phyloP scores from a whole-genome alignment of 2,329 filamentous ascomycete genomes.

The Fusarium tanahbumbuense region DNA sequence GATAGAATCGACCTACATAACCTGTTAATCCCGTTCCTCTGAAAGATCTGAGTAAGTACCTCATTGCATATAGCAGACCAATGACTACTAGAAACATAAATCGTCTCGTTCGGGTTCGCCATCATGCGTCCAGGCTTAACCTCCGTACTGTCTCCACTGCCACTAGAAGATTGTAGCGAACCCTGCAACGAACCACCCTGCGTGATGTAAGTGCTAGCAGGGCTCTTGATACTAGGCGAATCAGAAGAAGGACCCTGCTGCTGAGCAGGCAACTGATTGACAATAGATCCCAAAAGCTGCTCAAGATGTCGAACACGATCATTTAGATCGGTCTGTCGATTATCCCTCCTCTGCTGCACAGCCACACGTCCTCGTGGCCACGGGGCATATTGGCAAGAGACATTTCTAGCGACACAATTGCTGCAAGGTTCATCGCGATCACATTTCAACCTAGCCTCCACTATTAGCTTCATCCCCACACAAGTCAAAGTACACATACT shows the following conservation, averaged over 20 bases:
- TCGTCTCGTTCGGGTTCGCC: slow-evolving; percentile 31
- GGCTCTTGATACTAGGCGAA: slow-evolving; percentile 4
- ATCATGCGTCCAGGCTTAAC: slow-evolving; percentile 31
- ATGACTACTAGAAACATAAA: slow-evolving; percentile 38
- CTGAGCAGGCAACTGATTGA: slow-evolving; percentile 22
- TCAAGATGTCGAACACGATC: slow-evolving; percentile 33
- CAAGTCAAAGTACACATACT: neutral
- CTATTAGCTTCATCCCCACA: neutral
- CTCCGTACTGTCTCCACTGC: neutral
- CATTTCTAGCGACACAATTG: slow-evolving; percentile 34
- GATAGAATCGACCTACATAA: slow-evolving; percentile 20
- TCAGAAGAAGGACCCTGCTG: neutral
- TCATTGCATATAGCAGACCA: slow-evolving; percentile 37
- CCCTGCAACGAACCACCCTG: neutral
- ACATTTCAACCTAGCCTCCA: slow-evolving; percentile 25
- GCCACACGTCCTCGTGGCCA: slow-evolving; percentile 20
- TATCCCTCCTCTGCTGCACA: slow-evolving; percentile 17
- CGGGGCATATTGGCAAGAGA: slow-evolving; percentile 26
- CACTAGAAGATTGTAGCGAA: slow-evolving; percentile 1
- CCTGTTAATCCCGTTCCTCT: neutral
- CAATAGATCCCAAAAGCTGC: slow-evolving; percentile 32
- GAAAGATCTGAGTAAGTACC: neutral
- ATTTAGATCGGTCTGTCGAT: slow-evolving; percentile 21
- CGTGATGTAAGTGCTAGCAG: neutral
- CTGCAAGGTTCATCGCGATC: slow-evolving; percentile 38